Evolutionary conservation across 139 green algal species (phyloP).

Genomic region (Micractinium conductrix): DNA sequence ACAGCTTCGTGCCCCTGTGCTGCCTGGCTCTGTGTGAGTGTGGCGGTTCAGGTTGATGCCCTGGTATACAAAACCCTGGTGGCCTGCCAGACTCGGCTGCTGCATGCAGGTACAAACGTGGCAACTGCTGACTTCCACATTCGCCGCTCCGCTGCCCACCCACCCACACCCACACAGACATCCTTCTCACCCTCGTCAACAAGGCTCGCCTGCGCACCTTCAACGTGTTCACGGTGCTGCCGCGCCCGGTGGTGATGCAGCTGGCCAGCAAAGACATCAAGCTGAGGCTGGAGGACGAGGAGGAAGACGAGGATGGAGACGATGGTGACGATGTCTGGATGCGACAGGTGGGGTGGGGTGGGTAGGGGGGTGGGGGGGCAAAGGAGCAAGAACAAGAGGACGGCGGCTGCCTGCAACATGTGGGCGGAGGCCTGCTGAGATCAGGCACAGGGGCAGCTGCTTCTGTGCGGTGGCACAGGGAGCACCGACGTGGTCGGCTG

Average conservation of each 20-base stretch:
- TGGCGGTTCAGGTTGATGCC: no score
- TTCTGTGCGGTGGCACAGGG: no score
- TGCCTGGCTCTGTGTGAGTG: neutral
- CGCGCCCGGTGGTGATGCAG: conserved; percentile 28
- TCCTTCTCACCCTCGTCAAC: conserved; percentile 15
- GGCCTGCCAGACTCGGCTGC: no score
- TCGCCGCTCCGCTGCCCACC: no score
- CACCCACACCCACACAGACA: no score
- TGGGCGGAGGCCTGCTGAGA: no score
- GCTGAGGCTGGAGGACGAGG: neutral
- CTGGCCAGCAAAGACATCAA: conserved; percentile 19
- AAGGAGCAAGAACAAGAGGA: neutral
- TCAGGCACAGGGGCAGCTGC: no score
- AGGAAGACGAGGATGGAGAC: neutral
- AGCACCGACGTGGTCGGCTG: no score
- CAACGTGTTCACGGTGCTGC: conserved; percentile 14
- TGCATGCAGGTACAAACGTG: no score
- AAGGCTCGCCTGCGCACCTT: neutral
- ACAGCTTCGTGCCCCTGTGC: conserved; percentile 6
- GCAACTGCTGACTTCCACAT: no score
- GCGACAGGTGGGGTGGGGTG: neutral
- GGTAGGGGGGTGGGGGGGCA: neutral
- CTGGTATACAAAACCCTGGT: no score
- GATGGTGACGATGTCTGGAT: neutral
- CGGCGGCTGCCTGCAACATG: no score